A percentile compares a stretch with the other conserved stretches of the same genome.
Evolutionary conservation across 2,329 filamentous ascomycete species (phyloP).

Genomic region (Hirsutella rhossiliensis): DNA sequence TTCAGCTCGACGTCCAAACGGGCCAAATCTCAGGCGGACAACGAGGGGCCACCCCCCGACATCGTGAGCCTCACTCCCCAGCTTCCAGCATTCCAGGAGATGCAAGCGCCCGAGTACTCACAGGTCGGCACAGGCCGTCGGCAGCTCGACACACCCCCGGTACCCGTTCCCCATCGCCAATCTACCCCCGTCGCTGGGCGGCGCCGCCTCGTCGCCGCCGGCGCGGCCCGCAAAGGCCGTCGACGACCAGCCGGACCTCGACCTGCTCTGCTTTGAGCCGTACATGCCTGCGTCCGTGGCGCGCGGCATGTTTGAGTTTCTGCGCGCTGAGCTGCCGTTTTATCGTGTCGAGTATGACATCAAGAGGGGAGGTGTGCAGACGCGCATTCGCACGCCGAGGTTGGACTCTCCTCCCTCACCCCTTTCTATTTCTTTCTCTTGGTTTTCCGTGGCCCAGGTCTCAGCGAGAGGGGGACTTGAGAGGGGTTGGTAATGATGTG

Average conservation of each 20-base stretch:
- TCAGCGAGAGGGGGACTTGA: too few relatives aligned
- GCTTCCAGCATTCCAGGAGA: not conserved
- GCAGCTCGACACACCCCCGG: slow-evolving; percentile 22
- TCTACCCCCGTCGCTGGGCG: slow-evolving; percentile 25
- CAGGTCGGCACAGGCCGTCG: not conserved
- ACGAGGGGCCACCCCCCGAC: slow-evolving; percentile 1
- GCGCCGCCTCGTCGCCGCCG: slow-evolving; percentile 32
- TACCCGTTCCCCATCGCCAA: slow-evolving; percentile 40
- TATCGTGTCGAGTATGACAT: slow-evolving; percentile 66
- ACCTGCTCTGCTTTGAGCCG: slow-evolving; percentile 65
- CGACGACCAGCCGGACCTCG: slow-evolving; percentile 56
- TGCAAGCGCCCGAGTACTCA: too few relatives aligned
- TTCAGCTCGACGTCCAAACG: slow-evolving; percentile 30
- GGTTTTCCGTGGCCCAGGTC: too few relatives aligned
- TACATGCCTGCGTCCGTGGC: slow-evolving; percentile 49
- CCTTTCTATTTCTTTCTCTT: not conserved
- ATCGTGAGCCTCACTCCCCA: not conserved
- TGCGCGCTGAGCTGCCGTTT: slow-evolving; percentile 61
- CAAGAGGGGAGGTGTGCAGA: slow-evolving; percentile 49
- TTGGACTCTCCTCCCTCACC: slow-evolving; percentile 8
- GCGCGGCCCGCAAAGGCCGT: slow-evolving; percentile 41
- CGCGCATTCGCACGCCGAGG: slow-evolving; percentile 45
- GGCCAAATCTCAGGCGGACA: slow-evolving; percentile 4
- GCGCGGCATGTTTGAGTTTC: slow-evolving; percentile 54
- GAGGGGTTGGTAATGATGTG: too few relatives aligned